Evolutionary conservation across 169 alveolate species (phyloP).

Genomic region (Plasmodium sp.): DNA sequence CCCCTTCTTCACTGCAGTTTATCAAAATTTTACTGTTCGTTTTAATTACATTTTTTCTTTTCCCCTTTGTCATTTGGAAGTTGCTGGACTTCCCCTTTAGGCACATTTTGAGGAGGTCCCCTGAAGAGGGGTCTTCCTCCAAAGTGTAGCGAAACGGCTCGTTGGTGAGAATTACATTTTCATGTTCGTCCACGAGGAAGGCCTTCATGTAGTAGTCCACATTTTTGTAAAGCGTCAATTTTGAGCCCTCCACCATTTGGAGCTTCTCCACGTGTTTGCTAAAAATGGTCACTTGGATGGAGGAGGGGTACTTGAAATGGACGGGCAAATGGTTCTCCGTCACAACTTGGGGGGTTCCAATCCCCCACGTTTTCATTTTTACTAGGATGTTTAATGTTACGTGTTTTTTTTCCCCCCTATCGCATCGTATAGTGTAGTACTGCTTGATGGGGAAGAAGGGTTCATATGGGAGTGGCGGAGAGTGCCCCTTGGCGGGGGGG

Average conservation of each 20-base stretch:
- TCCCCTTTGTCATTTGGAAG: not conserved
- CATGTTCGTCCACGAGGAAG: conserved; percentile 41
- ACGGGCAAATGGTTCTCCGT: conserved; percentile 36
- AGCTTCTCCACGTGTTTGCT: conserved; percentile 1
- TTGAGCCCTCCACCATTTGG: not conserved
- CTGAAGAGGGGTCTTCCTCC: not conserved
- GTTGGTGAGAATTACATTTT: conserved; percentile 45
- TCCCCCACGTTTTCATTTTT: conserved; percentile 6
- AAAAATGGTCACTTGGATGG: conserved; percentile 40
- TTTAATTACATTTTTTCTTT: not conserved
- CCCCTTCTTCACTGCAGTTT: not conserved
- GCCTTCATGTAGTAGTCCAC: conserved; percentile 30
- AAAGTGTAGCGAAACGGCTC: conserved; percentile 23
- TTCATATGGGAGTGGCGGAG: not conserved
- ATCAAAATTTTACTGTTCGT: conserved; percentile 28
- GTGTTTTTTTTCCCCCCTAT: not conserved
- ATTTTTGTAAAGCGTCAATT: conserved; percentile 16
- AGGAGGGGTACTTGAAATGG: conserved; percentile 59
- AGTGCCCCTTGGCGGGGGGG: not conserved
- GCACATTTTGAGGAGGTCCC: conserved; percentile 5
- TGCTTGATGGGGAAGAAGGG: conserved; percentile 4
- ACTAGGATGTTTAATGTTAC: conserved; percentile 1
- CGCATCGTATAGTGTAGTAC: conserved; percentile 11
- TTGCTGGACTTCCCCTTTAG: conserved; percentile 22
- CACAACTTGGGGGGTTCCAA: not conserved